Percentiles rank a stretch among this genome's conserved stretches.
phyloP scores from a whole-genome alignment of 2,329 filamentous ascomycete species.

The Fusarium sp. region DNA sequence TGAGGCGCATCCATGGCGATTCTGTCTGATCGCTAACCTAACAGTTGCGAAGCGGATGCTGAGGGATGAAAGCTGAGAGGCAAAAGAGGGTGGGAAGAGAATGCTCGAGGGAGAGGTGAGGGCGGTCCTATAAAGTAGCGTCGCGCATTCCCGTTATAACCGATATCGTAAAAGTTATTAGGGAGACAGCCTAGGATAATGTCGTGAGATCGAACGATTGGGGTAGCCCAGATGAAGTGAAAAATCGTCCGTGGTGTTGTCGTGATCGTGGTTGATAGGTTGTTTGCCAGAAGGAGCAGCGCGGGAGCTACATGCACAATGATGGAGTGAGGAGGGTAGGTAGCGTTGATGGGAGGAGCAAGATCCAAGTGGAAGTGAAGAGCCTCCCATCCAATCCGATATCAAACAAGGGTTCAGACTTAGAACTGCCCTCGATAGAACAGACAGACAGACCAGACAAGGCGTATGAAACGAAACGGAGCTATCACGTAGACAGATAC shows the following conservation, averaged over 20 bases:
- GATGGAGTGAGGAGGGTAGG: background rate
- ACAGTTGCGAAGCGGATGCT: slow-evolving; percentile 19
- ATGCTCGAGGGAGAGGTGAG: slow-evolving; percentile 18
- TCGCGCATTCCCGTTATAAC: slow-evolving; percentile 35
- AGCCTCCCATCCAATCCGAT: slow-evolving; percentile 8
- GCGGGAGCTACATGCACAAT: background rate
- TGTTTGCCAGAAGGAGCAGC: slow-evolving; percentile 6
- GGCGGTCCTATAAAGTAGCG: slow-evolving; percentile 18
- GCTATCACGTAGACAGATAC: slow-evolving; percentile 6
- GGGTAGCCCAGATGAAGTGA: background rate
- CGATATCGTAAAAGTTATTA: background rate
- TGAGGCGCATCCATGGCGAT: slow-evolving; percentile 38
- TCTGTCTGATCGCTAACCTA: slow-evolving; percentile 26
- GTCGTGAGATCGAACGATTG: background rate
- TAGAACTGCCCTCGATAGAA: background rate
- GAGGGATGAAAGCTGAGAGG: slow-evolving; percentile 2
- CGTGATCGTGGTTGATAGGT: slow-evolving; percentile 7
- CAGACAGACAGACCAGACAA: background rate
- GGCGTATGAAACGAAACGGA: slow-evolving; percentile 1
- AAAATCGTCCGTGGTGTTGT: background rate
- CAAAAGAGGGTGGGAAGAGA: slow-evolving; percentile 4
- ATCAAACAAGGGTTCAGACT: slow-evolving; percentile 18
- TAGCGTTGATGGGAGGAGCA: background rate
- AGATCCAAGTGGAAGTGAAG: background rate
- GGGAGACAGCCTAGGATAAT: background rate